phyloP scores from a whole-genome alignment of 257 asterid genomes.

The Scutellaria galericulata region DNA sequence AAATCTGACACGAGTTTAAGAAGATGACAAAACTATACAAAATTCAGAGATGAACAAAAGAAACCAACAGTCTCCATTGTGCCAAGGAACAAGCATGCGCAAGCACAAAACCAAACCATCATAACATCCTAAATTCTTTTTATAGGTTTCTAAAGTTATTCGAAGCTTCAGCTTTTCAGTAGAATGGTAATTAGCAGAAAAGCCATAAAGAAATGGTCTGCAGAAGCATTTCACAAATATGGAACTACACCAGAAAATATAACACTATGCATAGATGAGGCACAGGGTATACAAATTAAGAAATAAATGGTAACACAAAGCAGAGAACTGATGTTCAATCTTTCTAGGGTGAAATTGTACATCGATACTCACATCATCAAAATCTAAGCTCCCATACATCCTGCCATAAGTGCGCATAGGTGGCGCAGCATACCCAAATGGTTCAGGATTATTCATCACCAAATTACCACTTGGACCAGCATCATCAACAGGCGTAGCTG shows the following conservation, averaged over 20 bases:
- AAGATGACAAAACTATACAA: background rate
- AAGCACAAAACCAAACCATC: too few relatives aligned
- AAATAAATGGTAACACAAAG: background rate
- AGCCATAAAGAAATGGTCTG: conserved; percentile 5
- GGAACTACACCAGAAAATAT: conserved; percentile 7
- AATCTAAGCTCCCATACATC: conserved; percentile 85
- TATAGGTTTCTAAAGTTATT: too few relatives aligned
- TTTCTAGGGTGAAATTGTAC: conserved; percentile 1
- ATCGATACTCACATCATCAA: conserved; percentile 82
- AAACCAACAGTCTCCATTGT: background rate
- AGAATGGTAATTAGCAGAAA: background rate
- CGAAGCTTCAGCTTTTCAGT: too few relatives aligned
- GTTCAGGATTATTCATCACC: conserved; percentile 72
- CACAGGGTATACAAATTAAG: background rate
- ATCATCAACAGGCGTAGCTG: conserved; percentile 98
- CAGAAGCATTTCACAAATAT: conserved; percentile 12
- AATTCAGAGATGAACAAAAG: background rate
- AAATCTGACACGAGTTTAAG: background rate
- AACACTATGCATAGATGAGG: conserved; percentile 21
- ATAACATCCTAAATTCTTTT: too few relatives aligned
- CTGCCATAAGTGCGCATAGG: conserved; percentile 85
- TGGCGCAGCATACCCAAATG: conserved; percentile 83
- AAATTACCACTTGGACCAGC: conserved; percentile 78
- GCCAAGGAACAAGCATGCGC: background rate
- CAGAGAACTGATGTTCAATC: background rate